Evolutionary conservation across 2,329 filamentous ascomycete genomes (phyloP).

Genomic region (Calonectria multiphialidica): DNA sequence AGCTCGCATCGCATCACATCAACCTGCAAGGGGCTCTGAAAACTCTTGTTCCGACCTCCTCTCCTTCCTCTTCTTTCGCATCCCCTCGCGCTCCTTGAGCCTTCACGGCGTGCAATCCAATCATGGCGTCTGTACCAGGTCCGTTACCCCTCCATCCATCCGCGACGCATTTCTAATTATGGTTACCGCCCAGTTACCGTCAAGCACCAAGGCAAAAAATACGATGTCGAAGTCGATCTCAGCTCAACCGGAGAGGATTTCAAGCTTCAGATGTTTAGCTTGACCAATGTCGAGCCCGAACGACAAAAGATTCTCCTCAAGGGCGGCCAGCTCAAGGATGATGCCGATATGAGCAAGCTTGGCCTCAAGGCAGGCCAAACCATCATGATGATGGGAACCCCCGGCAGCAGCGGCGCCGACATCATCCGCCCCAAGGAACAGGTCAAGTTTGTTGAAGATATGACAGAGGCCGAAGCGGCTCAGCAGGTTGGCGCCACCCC

Average conservation of each 20-base stretch:
- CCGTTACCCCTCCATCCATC: slow-evolving; percentile 43
- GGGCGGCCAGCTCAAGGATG: slow-evolving; percentile 94
- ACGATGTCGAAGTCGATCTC: slow-evolving; percentile 92
- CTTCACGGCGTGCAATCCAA: slow-evolving; percentile 43
- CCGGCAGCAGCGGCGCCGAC: slow-evolving; percentile 72
- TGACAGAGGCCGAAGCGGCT: slow-evolving; percentile 94
- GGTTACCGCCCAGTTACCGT: slow-evolving; percentile 76
- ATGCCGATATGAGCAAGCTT: slow-evolving; percentile 86
- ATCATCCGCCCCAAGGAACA: slow-evolving; percentile 82
- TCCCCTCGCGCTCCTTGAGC: slow-evolving; percentile 22
- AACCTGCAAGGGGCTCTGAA: slow-evolving; percentile 11
- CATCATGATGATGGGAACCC: slow-evolving; percentile 98
- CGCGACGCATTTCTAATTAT: slow-evolving; percentile 31
- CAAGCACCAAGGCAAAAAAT: slow-evolving; percentile 95
- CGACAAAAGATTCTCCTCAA: slow-evolving; percentile 97
- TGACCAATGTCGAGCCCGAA: slow-evolving; percentile 95
- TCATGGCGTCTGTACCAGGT: slow-evolving; percentile 70
- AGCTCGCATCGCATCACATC: slow-evolving; percentile 18
- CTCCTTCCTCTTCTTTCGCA: background rate
- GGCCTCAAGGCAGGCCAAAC: slow-evolving; percentile 87
- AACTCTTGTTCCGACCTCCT: slow-evolving; percentile 8
- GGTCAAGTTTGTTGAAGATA: slow-evolving; percentile 94
- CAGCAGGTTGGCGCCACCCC: slow-evolving; percentile 86
- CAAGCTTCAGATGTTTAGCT: slow-evolving; percentile 94
- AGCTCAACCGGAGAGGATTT: slow-evolving; percentile 89